These are phyloP conservation scores for Cupressus sempervirens DNA, from an alignment of 75 land plant genomes.

Conservation along the genomic window DNA sequence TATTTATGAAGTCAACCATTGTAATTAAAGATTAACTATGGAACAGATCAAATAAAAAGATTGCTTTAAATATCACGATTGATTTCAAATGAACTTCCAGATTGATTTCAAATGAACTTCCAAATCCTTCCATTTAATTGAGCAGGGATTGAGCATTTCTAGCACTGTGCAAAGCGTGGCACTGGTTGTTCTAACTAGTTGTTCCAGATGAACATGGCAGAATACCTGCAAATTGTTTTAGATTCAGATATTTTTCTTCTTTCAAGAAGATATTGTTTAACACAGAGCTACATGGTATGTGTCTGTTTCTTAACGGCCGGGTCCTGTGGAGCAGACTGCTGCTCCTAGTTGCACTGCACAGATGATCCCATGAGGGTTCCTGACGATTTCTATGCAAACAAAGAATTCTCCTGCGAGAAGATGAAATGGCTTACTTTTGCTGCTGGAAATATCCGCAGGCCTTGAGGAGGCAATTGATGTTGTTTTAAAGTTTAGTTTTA, in stretches of 20 bases:
- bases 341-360: background rate
- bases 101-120: background rate
- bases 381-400: background rate
- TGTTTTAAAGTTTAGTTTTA: background rate
- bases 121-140: background rate
- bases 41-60: background rate
- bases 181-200: background rate
- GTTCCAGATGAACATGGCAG: background rate
- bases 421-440: background rate
- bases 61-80: background rate
- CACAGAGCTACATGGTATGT: background rate
- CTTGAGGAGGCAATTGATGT: background rate
- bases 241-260: background rate
- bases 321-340: background rate
- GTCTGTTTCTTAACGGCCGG: background rate
- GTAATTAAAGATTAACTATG: background rate
- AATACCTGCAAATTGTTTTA: background rate
- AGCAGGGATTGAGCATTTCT: background rate
- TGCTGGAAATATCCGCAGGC: background rate
- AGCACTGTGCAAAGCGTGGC: background rate
- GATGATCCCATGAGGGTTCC: background rate
- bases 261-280: background rate
- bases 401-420: background rate
- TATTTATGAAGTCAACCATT: background rate
- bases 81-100: too few species aligned